Evolutionary conservation across 2,329 filamentous ascomycete genomes (phyloP).

Genomic region (Colletotrichum falcatum): DNA sequence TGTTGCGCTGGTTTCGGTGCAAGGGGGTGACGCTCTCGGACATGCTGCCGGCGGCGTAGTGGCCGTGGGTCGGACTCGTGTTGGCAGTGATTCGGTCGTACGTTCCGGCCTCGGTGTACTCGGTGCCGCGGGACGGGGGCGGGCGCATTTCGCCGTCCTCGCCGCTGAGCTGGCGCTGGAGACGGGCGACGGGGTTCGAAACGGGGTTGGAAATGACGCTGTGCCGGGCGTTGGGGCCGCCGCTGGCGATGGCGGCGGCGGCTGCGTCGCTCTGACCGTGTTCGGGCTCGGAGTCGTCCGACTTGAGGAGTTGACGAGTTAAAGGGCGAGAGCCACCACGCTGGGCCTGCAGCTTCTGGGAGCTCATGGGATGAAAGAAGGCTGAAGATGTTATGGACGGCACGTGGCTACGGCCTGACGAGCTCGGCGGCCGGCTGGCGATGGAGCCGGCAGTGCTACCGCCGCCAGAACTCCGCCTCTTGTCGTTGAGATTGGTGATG

Average conservation of each 20-base stretch:
- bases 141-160: constrained; percentile 67
- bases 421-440: constrained; percentile 61
- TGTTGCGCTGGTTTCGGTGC: constrained; percentile 58
- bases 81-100: constrained; percentile 79
- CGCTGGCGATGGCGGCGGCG: constrained; percentile 51
- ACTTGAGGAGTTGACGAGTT: constrained; percentile 46
- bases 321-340: constrained; percentile 69
- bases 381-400: constrained; percentile 89
- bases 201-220: constrained; percentile 60
- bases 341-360: constrained; percentile 92
- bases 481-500: constrained; percentile 56
- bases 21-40: constrained; percentile 85
- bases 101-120: constrained; percentile 80
- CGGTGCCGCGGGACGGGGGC: constrained; percentile 82
- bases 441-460: constrained; percentile 51
- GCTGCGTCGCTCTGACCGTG: constrained; percentile 52
- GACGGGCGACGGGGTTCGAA: constrained; percentile 58
- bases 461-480: constrained; percentile 54
- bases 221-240: constrained; percentile 59
- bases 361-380: constrained; percentile 97
- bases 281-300: constrained; percentile 50
- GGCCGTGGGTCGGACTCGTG: constrained; percentile 76
- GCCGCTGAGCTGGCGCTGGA: constrained; percentile 50
- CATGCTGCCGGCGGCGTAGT: constrained; percentile 70
- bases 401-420: constrained; percentile 86